Base-by-base conservation (phyloP, 2,329 filamentous ascomycete genomes). In the Fusarium mangiferae region DNA sequence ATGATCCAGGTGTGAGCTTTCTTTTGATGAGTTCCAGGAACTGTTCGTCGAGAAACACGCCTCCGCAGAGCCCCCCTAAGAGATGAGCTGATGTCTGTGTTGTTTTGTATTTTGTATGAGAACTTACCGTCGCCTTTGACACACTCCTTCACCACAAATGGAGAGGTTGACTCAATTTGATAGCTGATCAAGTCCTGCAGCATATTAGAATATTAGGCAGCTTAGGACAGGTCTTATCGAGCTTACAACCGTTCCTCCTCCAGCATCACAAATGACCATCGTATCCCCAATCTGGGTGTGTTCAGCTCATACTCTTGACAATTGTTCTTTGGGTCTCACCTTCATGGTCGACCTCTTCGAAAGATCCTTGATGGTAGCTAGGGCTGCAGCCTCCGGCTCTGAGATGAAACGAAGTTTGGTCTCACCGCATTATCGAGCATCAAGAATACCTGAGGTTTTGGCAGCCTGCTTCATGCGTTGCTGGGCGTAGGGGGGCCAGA, bases 341-440 rank as follows among this genome's bases (percentile, higher is more conserved):
- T 78, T 58, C 0, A 82, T 71, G 0, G 72, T 74, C 0, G 70
- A 73, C 3, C 77, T 68, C 9, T 75, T 70, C 0, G 73, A 68
- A 0, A 83, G 59, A 5, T 82, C 80, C 2, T 76, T 68, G 1
- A 86, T 68, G 0, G 81, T 81, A 0, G 83, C 81, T 0, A 87
- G 42, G 0, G 84, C 84, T 2, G 85, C 85, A 0, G 85, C 85
- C 65, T 87, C 85, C 0, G 85, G 85, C 63, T 87, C 86, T 0
- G 82, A 81, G 1, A 86, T 70, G 44, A 86, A 83, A 0, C 66
- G 44, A 11, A 85, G 54, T 0, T 52, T 77, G 0, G 85, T 85
- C 0, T 76, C 39, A 0, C 81, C 82, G 4, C 76, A 76, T 0
- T 54, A 9, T 1, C 81, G 73, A 0, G 55, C 2, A 0, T 74